Base-by-base conservation (phyloP, 345 rosid species). In the Kandelia obovata region DNA sequence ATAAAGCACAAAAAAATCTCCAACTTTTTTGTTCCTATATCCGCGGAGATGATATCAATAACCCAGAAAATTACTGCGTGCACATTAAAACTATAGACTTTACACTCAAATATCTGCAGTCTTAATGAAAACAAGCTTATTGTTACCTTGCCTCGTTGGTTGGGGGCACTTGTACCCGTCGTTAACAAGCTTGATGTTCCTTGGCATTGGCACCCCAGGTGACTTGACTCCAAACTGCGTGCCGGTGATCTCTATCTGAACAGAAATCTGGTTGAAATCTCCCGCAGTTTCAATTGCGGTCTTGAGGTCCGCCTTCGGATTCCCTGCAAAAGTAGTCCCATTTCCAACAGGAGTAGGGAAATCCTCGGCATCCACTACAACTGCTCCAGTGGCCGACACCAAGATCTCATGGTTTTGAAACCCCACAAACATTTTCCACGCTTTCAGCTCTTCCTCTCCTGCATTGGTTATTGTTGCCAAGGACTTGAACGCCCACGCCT, bases 401-500 rank as follows among this genome's bases (percentile, higher is more conserved):
- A 95, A 75, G 28, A 92, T 74, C 77, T 95, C 99, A 5, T 52
- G 57, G 65, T 92, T 85, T 20, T 87, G 91, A 61, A 95, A 95
- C 21, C 94, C 96, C 10, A 92, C 57, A 43, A 73, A 83, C 83
- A 87, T 80, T 69, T 84, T 81, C 99, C 99, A 95, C 0, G 83
- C 88, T 64, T 84, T 86, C 0, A 95, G 65, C 75, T 88, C 96
- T 11, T 83, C 88, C 7, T n/a, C 32, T 3, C 91, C 99, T 0
- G 83, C 51, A 60, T 95, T 95, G 23, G 83, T 63, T 21, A 95
- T 80, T 10, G 84, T 72, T 25, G 92, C 87, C 25, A 68, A 51
- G 23, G 96, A 70, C 67, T 84, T 83, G 66, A 95, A 95, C 32
- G 96, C 86, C 99, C 99, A 95, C 0, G 99, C 77, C 71, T 95